phyloP scores from a whole-genome alignment of 495 filamentous ascomycete genomes.

The Lentithecium fluviatile region DNA sequence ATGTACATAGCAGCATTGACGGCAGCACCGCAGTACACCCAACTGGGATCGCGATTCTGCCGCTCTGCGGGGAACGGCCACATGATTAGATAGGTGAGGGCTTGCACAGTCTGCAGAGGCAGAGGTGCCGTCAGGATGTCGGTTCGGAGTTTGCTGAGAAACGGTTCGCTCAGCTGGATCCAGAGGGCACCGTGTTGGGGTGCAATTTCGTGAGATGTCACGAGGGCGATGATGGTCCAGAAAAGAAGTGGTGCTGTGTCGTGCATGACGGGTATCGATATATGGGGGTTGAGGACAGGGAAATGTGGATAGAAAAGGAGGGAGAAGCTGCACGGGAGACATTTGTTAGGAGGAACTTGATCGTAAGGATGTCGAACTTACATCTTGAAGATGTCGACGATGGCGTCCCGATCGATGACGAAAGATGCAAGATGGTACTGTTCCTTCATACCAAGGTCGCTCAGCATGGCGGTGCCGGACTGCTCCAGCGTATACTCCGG shows the following conservation, averaged over 20 bases:
- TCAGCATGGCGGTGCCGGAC: neutral
- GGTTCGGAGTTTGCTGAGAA: neutral
- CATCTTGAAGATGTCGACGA: conserved; percentile 13
- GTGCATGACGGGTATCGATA: conserved; percentile 5
- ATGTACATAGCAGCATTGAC: conserved; percentile 17
- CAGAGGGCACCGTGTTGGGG: neutral
- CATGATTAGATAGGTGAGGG: conserved; percentile 5
- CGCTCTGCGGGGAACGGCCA: conserved; percentile 7
- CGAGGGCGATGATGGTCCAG: conserved; percentile 18
- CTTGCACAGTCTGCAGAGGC: conserved; percentile 16
- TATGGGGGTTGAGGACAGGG: conserved; percentile 7
- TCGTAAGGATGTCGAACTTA: neutral
- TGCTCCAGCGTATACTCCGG: neutral
- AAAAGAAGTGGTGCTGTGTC: conserved; percentile 9
- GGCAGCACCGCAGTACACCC: conserved; percentile 17
- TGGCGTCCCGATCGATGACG: neutral
- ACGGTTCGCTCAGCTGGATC: neutral
- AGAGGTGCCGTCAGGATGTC: conserved; percentile 3
- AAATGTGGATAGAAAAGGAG: conserved; percentile 20
- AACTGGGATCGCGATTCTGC: conserved; percentile 15
- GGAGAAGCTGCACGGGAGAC: conserved; percentile 6
- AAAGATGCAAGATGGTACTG: conserved; percentile 8
- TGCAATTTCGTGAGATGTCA: conserved; percentile 1
- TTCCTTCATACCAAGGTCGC: neutral
- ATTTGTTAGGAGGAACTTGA: neutral